Evolutionary conservation across 305 asterid genomes (phyloP), one percentile per base, ranked within the genome.

Genomic region (Plantago coronopus): DNA sequence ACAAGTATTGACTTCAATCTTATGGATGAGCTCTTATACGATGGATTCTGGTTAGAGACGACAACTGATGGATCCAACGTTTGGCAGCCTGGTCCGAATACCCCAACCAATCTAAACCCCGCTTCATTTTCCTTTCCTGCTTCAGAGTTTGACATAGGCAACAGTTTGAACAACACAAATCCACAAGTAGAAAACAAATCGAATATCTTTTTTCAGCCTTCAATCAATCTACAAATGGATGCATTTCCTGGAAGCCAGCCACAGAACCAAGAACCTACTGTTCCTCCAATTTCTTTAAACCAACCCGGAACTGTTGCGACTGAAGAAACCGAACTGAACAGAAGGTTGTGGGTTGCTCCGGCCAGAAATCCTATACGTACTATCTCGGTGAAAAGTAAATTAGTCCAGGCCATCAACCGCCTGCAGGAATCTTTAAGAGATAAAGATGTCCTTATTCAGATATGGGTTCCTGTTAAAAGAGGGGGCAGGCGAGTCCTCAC

Each of bases 11-110:
- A 80, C 77, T 74, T 76, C 81, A 67, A 17, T 65, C 73, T 74
- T 77, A 83, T 83, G 81, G 87, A 73, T 71, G 86, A 88, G 62
- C 77, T 85, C 81, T 74, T 88, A 61, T 72, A 65, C 50, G 91
- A 85, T 38, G 96, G 95, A 0, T 83, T 83, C 86, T 83, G 89
- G 94, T 70, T 88, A 85, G 89, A 85, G 61, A 67, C 94, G 29
- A 63, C 42, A 34, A 34, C 80, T 12, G 37, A 78, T 40, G 76
- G 69, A 16, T 73, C 87, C 75, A 83, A 72, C 75, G 70, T 83
- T 69, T 74, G 81, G 83, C 84, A 74, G 64, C 77, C 86, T 23
- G 38, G 31, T 69, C 61, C 77, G 18, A 67, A 64, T 57, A 18
- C 63, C 12, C 20, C 69, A 0, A 16, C 66, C 40, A 40, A 58